Evolutionary conservation across 2,329 filamentous ascomycete genomes (phyloP).

Genomic region (Coniochaeta sp.): DNA sequence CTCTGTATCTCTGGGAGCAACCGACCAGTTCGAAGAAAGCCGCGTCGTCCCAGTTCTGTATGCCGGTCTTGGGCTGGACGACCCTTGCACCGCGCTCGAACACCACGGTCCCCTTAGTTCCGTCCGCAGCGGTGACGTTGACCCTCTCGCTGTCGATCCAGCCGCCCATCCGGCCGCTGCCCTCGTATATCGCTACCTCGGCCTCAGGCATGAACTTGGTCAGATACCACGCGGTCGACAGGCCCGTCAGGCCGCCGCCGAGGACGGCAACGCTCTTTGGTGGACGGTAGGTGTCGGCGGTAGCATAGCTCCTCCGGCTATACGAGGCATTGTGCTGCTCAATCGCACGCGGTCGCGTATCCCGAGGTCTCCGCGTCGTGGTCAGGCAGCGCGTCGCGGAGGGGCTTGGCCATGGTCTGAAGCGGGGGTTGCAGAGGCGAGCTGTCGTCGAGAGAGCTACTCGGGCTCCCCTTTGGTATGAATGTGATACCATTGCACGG

Average conservation of each 20-base stretch:
- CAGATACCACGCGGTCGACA: constrained; percentile 72
- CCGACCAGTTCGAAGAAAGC: constrained; percentile 66
- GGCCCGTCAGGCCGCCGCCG: constrained; percentile 77
- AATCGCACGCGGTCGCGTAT: not conserved
- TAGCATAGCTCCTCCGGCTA: constrained; percentile 1
- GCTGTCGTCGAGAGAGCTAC: not conserved
- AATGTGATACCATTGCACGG: not conserved
- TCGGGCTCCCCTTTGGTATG: not conserved
- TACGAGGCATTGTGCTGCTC: not conserved
- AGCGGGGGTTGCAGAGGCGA: not conserved
- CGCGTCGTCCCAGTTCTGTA: constrained; percentile 48
- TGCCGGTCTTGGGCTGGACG: constrained; percentile 45
- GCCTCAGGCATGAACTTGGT: constrained; percentile 56
- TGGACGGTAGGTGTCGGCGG: not conserved
- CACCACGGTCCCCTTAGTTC: constrained; percentile 48
- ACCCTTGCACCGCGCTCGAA: constrained; percentile 84
- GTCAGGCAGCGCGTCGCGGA: not conserved
- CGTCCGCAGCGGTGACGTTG: constrained; percentile 43
- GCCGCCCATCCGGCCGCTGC: constrained; percentile 62
- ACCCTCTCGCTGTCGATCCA: constrained; percentile 70
- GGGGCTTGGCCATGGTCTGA: not conserved
- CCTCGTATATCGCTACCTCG: constrained; percentile 78
- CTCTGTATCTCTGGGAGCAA: too few relatives aligned
- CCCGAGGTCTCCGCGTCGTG: not conserved
- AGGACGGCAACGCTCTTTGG: constrained; percentile 54